Conservation (phyloP, 208 protist genomes). For the Crithidia thermophila region DNA sequence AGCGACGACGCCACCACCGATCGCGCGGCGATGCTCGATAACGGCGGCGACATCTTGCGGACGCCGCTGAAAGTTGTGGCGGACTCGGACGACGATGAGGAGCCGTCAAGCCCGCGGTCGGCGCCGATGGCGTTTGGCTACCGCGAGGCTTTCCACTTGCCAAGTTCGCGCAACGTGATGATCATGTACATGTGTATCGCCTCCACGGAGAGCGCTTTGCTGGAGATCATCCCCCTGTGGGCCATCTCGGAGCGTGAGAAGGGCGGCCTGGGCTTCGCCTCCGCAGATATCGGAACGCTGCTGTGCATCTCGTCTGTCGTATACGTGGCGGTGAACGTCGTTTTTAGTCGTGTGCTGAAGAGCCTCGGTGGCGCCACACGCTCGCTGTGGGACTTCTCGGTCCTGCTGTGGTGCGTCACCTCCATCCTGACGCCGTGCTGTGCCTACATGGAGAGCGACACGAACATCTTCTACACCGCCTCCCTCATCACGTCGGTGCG, state of each 20-base stretch:
- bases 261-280: constrained; percentile 47
- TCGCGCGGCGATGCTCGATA: too few relatives aligned
- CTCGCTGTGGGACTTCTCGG: constrained; percentile 30
- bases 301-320: constrained; percentile 55
- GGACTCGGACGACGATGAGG: not conserved
- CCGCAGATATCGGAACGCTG: constrained; percentile 44
- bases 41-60: too few relatives aligned
- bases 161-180: constrained; percentile 40
- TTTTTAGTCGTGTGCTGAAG: constrained; percentile 38
- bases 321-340: constrained; percentile 46
- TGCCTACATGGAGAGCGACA: constrained; percentile 26
- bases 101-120: not conserved
- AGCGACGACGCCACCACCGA: too few relatives aligned
- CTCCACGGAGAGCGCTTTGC: constrained; percentile 48
- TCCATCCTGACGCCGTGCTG: constrained; percentile 34
- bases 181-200: constrained; percentile 70
- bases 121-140: constrained; percentile 46
- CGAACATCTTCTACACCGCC: constrained; percentile 30
- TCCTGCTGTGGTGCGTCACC: constrained; percentile 32
- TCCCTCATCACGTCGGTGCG: constrained; percentile 35
- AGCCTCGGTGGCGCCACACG: constrained; percentile 24
- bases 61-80: too few relatives aligned
- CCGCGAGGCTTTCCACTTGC: constrained; percentile 41
- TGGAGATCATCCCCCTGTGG: constrained; percentile 64
- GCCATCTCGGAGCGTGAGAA: constrained; percentile 45